Evolutionary conservation across 2,329 filamentous ascomycete species (phyloP), one percentile per base, ranked within the genome.

Genomic region (Periconia sp.): DNA sequence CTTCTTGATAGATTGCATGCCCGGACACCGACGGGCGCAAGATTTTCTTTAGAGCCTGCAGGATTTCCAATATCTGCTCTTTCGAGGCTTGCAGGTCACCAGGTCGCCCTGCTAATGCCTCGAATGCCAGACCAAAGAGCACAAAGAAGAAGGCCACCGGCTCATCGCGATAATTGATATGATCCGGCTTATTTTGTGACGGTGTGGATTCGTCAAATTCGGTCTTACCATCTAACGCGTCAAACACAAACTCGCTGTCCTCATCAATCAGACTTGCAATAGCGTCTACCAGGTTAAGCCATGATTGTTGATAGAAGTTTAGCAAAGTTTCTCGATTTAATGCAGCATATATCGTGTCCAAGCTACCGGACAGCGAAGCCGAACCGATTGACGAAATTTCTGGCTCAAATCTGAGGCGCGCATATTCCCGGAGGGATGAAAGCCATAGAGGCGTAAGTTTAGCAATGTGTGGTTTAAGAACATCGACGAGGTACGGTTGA

Each of bases 71-170:
- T 5, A 88, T 90, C 65, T 96, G 90, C 52, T 87, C 86, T 52
- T 86, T 85, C 0, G 84, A 84, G 4, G 85, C 85, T 21, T 91
- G 78, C 9, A 85, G 78, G 55, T 88, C 85, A 23, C 83, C 81
- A 4, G 88, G 86, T 33, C 91, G 85, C 5, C 89, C 90, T 6
- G 92, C 92, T 16, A 99, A 81, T 13, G 95, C 92, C 71, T 99
- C 95, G 57, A 99, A 97, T 0, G 92, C 91, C 43, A 99, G 86
- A 9, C 94, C 94, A 59, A 97, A 99, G 0, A 99, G 80, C 11
- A 99, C 92, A 61, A 99, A 99, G 76, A 99, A 99, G 78, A 99
- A 99, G 0, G 94, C 94, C 1, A 97, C 90, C 0, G 94, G 94
- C 66, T 99, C 94, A 63, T 97, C 92, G 34, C 94, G 88, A 67